Evolutionary conservation across 2,329 filamentous ascomycete species (phyloP).

Genomic region (Alternaria tenuissima): DNA sequence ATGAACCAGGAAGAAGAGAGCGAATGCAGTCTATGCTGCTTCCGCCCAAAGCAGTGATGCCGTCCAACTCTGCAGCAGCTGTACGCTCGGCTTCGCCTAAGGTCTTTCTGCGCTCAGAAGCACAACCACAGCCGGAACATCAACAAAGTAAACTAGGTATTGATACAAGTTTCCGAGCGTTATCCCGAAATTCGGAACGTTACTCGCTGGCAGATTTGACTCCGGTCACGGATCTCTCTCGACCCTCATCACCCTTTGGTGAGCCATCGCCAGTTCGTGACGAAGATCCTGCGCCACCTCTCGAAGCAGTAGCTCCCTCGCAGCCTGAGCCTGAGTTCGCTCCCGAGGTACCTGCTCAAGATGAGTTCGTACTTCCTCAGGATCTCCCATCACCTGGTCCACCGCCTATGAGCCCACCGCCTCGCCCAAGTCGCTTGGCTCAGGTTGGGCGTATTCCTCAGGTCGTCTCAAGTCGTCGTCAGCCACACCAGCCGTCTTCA

Average conservation of each 20-base stretch:
- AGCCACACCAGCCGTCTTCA: slow-evolving; percentile 71
- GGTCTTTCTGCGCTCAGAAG: slow-evolving; percentile 41
- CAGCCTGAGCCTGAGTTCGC: neutral
- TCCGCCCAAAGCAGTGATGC: slow-evolving; percentile 47
- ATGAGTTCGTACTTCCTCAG: slow-evolving; percentile 12
- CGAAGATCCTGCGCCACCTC: slow-evolving; percentile 7
- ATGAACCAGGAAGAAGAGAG: slow-evolving; percentile 36
- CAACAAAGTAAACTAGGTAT: slow-evolving; percentile 28
- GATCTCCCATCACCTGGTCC: slow-evolving; percentile 35
- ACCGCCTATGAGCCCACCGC: slow-evolving; percentile 41
- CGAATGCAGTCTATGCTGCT: slow-evolving; percentile 51
- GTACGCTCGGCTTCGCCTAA: slow-evolving; percentile 49
- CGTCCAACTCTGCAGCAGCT: slow-evolving; percentile 33
- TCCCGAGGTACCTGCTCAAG: slow-evolving; percentile 7
- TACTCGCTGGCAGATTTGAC: slow-evolving; percentile 40
- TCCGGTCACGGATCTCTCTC: slow-evolving; percentile 47
- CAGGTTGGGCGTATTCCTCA: slow-evolving; percentile 88
- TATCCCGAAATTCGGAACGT: slow-evolving; percentile 16
- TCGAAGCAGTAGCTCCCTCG: neutral
- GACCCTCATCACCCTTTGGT: slow-evolving; percentile 39
- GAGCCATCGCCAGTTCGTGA: slow-evolving; percentile 25
- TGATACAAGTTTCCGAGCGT: slow-evolving; percentile 29
- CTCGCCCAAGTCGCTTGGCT: slow-evolving; percentile 71
- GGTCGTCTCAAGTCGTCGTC: slow-evolving; percentile 72
- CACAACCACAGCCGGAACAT: slow-evolving; percentile 21